Conservation (phyloP, 2,329 filamentous ascomycete genomes). For the Aspergillus luchuensis region DNA sequence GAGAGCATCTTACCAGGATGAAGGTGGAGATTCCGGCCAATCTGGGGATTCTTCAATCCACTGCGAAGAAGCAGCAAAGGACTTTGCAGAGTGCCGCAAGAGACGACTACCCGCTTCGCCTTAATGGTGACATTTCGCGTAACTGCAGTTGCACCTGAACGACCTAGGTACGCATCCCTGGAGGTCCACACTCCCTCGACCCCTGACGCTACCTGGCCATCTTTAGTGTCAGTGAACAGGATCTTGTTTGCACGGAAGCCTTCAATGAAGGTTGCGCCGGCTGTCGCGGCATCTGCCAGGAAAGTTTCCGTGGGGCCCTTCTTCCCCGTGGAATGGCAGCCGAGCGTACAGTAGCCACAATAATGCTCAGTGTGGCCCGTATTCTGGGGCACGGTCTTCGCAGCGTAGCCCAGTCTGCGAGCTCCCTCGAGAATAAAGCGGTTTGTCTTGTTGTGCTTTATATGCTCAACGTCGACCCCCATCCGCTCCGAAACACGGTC, state of each 20-base stretch:
- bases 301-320: slow-evolving; percentile 75
- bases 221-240: slow-evolving; percentile 61
- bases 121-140: slow-evolving; percentile 68
- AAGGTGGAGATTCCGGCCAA: slow-evolving; percentile 78
- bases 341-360: slow-evolving; percentile 67
- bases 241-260: slow-evolving; percentile 74
- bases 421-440: slow-evolving; percentile 72
- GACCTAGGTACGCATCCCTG: slow-evolving; percentile 63
- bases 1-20: slow-evolving; percentile 67
- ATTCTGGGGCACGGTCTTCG: slow-evolving; percentile 75
- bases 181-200: slow-evolving; percentile 75
- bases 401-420: slow-evolving; percentile 70
- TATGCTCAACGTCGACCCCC: slow-evolving; percentile 67
- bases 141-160: slow-evolving; percentile 55
- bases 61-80: slow-evolving; percentile 76
- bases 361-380: slow-evolving; percentile 72
- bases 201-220: slow-evolving; percentile 64
- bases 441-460: slow-evolving; percentile 75
- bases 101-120: slow-evolving; percentile 79
- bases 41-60: slow-evolving; percentile 76
- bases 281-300: slow-evolving; percentile 74
- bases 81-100: slow-evolving; percentile 73
- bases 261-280: slow-evolving; percentile 81
- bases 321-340: slow-evolving; percentile 69
- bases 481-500: slow-evolving; percentile 78